Base-by-base conservation (phyloP, 495 filamentous ascomycete genomes). In the Hyphodiscus hymeniophilus region DNA sequence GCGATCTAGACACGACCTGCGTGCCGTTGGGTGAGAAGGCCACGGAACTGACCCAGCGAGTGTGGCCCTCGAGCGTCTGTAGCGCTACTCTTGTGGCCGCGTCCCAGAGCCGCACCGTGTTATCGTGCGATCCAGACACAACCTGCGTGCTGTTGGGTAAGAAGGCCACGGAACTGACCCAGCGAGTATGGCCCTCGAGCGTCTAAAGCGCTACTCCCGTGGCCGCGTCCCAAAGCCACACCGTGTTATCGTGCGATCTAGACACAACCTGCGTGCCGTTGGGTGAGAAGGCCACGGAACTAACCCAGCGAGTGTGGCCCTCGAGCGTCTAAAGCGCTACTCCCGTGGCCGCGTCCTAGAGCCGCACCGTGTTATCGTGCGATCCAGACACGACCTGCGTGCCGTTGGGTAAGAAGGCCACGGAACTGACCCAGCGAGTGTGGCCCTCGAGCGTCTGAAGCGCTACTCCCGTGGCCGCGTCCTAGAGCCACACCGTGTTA, bases 101-200 rank as follows among this genome's bases (percentile, higher is more conserved):
- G 41, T 51, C 42, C 68, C 67, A 71, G 52, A 68, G 45, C 52
- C 63, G 55, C 20, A 64, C 47, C n/a, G 64, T 68, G 0, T 52
- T 53, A 36, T 70, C 56, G 38, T 33, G 0, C 3, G 60, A 67
- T 18, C 36, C 57, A 12, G 66, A 67, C 11, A 48, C 61, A 0
- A 72, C 8, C 7, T 59, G 50, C 42, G 52, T 55, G 26, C 55
- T 46, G 48, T 72, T 58, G 3, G 50, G 60, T n/a, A 10, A 28
- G 26, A 28, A 28, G 8, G 57, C 56, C 0, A 68, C 59, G 5
- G 33, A 57, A 39, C 6, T 39, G 35, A 65, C 55, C 17, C 0
- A 35, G 22, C n/a, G 3, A 17, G 50, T 42, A 54, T 66, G 59
- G 48, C 52, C 53, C 38, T 55, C 40, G 20, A 61, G 52, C 47